A percentile compares a stretch with the other conserved stretches of the same genome.
These are phyloP conservation scores for Alternaria dauci DNA, from an alignment of 2,329 filamentous ascomycete genomes.

Conservation along the genomic window DNA sequence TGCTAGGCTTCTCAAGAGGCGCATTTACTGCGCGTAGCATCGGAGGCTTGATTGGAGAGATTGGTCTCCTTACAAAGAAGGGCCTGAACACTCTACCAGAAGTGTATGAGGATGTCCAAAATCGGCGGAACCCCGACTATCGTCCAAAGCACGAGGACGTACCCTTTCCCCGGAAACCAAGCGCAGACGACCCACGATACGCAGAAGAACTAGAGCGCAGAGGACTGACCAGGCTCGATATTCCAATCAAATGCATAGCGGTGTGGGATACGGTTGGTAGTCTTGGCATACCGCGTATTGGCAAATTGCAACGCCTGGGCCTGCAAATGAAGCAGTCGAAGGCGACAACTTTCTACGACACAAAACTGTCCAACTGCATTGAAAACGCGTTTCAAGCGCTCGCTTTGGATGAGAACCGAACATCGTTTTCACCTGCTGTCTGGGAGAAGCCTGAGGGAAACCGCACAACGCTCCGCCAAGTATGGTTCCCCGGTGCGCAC, in stretches of 20 bases:
- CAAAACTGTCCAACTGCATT: conserved; percentile 53
- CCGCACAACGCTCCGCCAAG: conserved; percentile 59
- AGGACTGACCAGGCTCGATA: conserved; percentile 45
- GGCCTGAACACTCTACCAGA: conserved; percentile 57
- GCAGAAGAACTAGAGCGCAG: conserved; percentile 52
- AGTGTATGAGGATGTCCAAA: conserved; percentile 57
- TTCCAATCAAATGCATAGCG: conserved; percentile 55
- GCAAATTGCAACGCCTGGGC: conserved; percentile 48
- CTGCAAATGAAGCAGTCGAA: conserved; percentile 47
- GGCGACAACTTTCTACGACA: conserved; percentile 60
- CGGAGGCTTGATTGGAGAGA: conserved; percentile 54
- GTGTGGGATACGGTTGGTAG: conserved; percentile 61
- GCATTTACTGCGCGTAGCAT: conserved; percentile 57
- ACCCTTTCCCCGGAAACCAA: conserved; percentile 59
- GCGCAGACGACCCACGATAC: conserved; percentile 54
- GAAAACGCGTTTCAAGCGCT: conserved; percentile 66
- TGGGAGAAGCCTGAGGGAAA: conserved; percentile 60
- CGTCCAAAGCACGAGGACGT: conserved; percentile 55
- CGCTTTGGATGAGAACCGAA: conserved; percentile 62
- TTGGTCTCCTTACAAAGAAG: conserved; percentile 60
- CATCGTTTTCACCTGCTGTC: conserved; percentile 61
- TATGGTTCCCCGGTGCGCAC: conserved; percentile 66
- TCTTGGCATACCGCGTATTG: conserved; percentile 58
- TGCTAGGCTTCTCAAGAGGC: conserved; percentile 58
- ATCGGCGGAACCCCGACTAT: conserved; percentile 55